Percentiles rank a stretch among this genome's conserved stretches.
phyloP scores from a whole-genome alignment of 2,329 filamentous ascomycete species.

The Claviceps maximensis region DNA sequence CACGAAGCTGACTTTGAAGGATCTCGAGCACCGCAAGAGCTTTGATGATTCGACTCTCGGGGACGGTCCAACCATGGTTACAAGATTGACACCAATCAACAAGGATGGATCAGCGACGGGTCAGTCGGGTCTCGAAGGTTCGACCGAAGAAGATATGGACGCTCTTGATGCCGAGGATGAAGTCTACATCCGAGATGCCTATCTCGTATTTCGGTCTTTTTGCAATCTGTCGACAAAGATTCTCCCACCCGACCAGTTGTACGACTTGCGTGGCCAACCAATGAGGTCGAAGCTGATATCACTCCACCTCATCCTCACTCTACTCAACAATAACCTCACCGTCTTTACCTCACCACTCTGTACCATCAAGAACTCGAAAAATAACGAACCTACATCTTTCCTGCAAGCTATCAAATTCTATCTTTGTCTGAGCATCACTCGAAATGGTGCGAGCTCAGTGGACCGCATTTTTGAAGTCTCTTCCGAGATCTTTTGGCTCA shows the following conservation, averaged over 20 bases:
- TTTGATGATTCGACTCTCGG: conserved; percentile 55
- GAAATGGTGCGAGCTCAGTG: conserved; percentile 89
- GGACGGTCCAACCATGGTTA: conserved; percentile 55
- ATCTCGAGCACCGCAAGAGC: conserved; percentile 53
- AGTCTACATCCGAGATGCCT: conserved; percentile 92
- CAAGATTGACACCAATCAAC: conserved; percentile 40
- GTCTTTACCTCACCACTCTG: conserved; percentile 87
- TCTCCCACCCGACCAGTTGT: conserved; percentile 77
- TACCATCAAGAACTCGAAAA: conserved; percentile 84
- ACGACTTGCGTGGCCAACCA: conserved; percentile 82
- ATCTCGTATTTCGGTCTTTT: conserved; percentile 92
- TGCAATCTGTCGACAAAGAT: conserved; percentile 95
- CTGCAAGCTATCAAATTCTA: conserved; percentile 95
- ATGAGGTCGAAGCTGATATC: conserved; percentile 97
- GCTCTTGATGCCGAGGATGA: conserved; percentile 68
- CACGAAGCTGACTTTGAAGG: conserved; percentile 51
- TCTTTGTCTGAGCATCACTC: conserved; percentile 83
- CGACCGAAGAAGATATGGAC: conserved; percentile 43
- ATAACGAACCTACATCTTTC: conserved; percentile 77
- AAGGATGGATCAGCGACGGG: conserved; percentile 29
- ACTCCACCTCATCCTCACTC: conserved; percentile 85
- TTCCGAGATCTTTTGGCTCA: conserved; percentile 95
- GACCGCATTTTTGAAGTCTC: conserved; percentile 89
- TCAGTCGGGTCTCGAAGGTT: conserved; percentile 40
- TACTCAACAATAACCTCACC: conserved; percentile 83